These are phyloP conservation scores for Suillus cothurnatus DNA, from an alignment of 768 basidiomycete species.

Conservation along the genomic window DNA sequence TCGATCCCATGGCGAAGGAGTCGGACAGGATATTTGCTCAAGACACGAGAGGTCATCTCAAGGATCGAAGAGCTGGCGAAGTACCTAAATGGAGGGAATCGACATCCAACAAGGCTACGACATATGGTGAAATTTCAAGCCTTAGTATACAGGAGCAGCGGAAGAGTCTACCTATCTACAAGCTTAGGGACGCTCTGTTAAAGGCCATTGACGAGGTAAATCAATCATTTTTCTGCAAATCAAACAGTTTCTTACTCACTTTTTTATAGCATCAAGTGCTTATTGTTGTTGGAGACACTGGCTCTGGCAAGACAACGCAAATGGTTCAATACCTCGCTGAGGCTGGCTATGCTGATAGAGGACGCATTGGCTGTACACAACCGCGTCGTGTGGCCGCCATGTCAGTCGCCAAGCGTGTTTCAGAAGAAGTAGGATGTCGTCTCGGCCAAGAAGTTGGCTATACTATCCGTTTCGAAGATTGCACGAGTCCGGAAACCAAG, in stretches of 20 bases:
- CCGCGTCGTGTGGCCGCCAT: conserved; percentile 99
- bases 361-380: conserved; percentile 95
- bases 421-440: conserved; percentile 97
- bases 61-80: conserved; percentile 82
- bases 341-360: conserved; percentile 86
- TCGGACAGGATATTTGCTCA: conserved; percentile 90
- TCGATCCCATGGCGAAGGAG: conserved; percentile 95
- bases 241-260: conserved; percentile 22
- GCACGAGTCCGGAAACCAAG: conserved; percentile 96
- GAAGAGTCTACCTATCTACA: conserved; percentile 90
- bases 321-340: conserved; percentile 99
- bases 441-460: conserved; percentile 98
- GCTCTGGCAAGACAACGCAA: conserved; percentile 98
- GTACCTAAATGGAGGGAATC: conserved; percentile 90
- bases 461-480: conserved; percentile 98
- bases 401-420: conserved; percentile 98
- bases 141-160: conserved; percentile 95
- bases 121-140: conserved; percentile 90
- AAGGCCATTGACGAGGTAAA: conserved; percentile 88
- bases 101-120: conserved; percentile 93
- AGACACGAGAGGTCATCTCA: conserved; percentile 80
- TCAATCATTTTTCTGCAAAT: conserved; percentile 19
- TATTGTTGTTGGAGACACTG: conserved; percentile 98
- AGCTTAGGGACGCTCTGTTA: conserved; percentile 86
- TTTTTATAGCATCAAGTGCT: conserved; percentile 77